phyloP scores from a whole-genome alignment of 345 rosid species.

The Viola odorata region DNA sequence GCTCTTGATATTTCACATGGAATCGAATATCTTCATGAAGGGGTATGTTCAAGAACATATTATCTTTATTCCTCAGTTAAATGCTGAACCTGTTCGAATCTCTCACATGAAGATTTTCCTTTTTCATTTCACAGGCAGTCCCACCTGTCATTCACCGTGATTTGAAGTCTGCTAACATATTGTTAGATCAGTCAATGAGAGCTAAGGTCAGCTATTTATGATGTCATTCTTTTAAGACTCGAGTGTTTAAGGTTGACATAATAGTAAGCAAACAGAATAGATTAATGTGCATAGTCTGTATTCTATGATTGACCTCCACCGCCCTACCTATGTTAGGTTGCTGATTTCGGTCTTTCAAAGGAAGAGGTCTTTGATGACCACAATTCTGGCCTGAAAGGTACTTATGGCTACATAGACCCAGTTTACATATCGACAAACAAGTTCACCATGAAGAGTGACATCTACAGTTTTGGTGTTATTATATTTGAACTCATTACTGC shows the following conservation, averaged over 20 bases:
- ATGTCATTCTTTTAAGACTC: background rate
- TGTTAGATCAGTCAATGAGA: constrained; percentile 78
- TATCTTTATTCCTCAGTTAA: background rate
- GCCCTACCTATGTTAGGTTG: constrained; percentile 45
- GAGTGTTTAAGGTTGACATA: background rate
- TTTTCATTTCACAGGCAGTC: constrained; percentile 54
- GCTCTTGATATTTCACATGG: constrained; percentile 91
- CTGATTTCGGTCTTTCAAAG: constrained; percentile 92
- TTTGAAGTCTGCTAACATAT: constrained; percentile 87
- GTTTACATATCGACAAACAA: constrained; percentile 70
- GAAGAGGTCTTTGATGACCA: constrained; percentile 74
- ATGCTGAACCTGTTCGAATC: background rate
- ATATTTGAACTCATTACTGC: constrained; percentile 90
- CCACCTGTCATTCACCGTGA: constrained; percentile 96
- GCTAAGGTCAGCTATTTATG: constrained; percentile 58
- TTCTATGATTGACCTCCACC: constrained; percentile 1
- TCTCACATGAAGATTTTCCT: background rate
- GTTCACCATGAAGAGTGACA: constrained; percentile 81
- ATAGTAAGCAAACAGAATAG: background rate
- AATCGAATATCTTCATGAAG: constrained; percentile 91
- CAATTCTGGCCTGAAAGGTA: constrained; percentile 80
- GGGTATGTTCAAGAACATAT: constrained; percentile 38
- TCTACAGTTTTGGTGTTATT: constrained; percentile 87
- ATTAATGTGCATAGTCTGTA: background rate
- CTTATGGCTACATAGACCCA: constrained; percentile 92